These are phyloP conservation scores for Volutella citrinella DNA, from an alignment of 2,329 filamentous ascomycete genomes.

Conservation along the genomic window DNA sequence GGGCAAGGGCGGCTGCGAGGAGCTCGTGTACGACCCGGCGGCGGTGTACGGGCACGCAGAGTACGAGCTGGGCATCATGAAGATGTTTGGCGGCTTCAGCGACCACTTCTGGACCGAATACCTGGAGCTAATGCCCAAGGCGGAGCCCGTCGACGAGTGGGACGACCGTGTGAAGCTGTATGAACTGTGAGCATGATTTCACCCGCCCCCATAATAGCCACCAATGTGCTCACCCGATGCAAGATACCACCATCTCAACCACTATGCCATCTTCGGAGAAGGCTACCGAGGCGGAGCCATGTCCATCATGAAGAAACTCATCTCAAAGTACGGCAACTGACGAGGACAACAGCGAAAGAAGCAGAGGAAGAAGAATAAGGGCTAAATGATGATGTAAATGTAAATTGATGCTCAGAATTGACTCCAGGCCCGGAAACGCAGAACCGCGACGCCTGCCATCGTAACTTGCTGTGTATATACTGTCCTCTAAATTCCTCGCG, in stretches of 20 bases:
- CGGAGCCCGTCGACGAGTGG: conserved; percentile 78
- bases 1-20: conserved; percentile 53
- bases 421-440: conserved; percentile 10
- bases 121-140: conserved; percentile 69
- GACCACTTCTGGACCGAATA: conserved; percentile 73
- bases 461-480: conserved; percentile 21
- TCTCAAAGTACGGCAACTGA: conserved; percentile 64
- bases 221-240: neutral
- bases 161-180: conserved; percentile 80
- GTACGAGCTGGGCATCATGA: conserved; percentile 92
- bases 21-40: conserved; percentile 80
- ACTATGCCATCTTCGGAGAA: conserved; percentile 80
- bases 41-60: conserved; percentile 83
- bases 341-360: neutral
- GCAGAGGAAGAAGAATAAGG: neutral
- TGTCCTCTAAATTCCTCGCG: conserved; percentile 18
- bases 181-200: conserved; percentile 77
- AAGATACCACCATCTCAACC: conserved; percentile 88
- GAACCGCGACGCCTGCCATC: conserved; percentile 23
- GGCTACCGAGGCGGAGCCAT: conserved; percentile 74
- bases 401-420: conserved; percentile 7
- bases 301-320: conserved; percentile 72
- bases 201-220: too few relatives aligned
- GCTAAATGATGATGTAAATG: too few relatives aligned
- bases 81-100: conserved; percentile 91